A percentile compares a stretch with the other conserved stretches of the same genome.
These are phyloP conservation scores for Penstemon davidsonii DNA, from an alignment of 257 asterid genomes.

Conservation along the genomic window DNA sequence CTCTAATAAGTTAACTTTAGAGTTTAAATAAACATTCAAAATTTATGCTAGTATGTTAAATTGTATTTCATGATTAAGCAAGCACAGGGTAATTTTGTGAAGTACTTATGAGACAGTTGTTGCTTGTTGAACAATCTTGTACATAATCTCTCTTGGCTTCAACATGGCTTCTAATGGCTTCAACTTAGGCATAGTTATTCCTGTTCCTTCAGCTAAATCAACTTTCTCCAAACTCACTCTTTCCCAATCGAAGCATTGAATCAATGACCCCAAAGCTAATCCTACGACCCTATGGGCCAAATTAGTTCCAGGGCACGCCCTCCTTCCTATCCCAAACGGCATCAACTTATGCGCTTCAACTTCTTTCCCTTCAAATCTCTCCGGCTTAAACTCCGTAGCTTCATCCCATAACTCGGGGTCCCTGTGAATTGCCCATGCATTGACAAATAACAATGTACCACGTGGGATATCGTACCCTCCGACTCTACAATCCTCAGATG, in stretches of 20 bases:
- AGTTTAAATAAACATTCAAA: too few relatives aligned
- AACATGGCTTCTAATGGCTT: constrained; percentile 32
- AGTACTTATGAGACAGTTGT: neutral
- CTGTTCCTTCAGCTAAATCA: constrained; percentile 36
- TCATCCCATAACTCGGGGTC: constrained; percentile 27
- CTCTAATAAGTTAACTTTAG: too few relatives aligned
- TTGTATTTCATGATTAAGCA: neutral
- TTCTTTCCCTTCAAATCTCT: constrained; percentile 25
- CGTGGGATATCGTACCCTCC: constrained; percentile 27
- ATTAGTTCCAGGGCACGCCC: constrained; percentile 23
- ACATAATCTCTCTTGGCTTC: constrained; percentile 26
- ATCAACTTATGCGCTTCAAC: constrained; percentile 10
- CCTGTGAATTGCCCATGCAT: constrained; percentile 29
- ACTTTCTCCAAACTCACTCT: constrained; percentile 25
- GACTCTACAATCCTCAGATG: constrained; percentile 19
- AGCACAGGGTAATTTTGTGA: neutral
- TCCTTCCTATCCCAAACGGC: constrained; percentile 31
- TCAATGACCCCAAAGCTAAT: constrained; percentile 24
- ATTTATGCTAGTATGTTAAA: too few relatives aligned
- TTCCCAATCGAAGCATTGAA: constrained; percentile 32
- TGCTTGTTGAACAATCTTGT: constrained; percentile 10
- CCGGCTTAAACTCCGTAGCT: constrained; percentile 17
- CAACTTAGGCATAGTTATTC: constrained; percentile 39
- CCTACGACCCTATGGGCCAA: constrained; percentile 24
- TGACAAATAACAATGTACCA: constrained; percentile 24